phyloP scores from a whole-genome alignment of 2,329 filamentous ascomycete genomes.

The Sphaerulina musiva region DNA sequence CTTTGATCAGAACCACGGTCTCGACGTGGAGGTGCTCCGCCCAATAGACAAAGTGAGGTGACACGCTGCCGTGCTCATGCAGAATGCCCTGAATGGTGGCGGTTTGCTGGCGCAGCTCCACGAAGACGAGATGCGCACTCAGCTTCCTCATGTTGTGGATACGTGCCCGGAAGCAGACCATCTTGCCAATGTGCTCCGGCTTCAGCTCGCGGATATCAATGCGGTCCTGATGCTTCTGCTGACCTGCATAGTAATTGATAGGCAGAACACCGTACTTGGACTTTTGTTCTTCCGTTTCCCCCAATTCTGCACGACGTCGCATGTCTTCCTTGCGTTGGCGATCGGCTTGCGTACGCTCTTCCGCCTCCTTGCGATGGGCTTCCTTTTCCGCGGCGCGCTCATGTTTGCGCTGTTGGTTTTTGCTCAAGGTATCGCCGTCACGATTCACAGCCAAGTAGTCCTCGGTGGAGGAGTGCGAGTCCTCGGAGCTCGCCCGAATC shows the following conservation, averaged over 20 bases:
- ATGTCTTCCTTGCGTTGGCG: slow-evolving; percentile 44
- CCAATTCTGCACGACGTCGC: slow-evolving; percentile 43
- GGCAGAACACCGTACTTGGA: slow-evolving; percentile 53
- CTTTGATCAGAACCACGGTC: slow-evolving; percentile 69
- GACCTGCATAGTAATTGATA: slow-evolving; percentile 53
- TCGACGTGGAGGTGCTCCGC: slow-evolving; percentile 75
- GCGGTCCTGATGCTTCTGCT: slow-evolving; percentile 44
- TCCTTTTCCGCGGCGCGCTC: slow-evolving; percentile 42
- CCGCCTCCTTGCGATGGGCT: slow-evolving; percentile 39
- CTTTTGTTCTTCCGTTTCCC: slow-evolving; percentile 54
- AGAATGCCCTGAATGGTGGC: slow-evolving; percentile 80
- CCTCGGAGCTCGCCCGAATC: slow-evolving; percentile 26
- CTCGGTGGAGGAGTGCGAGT: slow-evolving; percentile 33
- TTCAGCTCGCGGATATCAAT: slow-evolving; percentile 48
- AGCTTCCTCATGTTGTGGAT: slow-evolving; percentile 75
- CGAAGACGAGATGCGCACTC: slow-evolving; percentile 74
- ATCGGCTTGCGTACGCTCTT: slow-evolving; percentile 41
- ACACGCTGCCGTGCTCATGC: slow-evolving; percentile 54
- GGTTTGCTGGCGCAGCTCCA: slow-evolving; percentile 78
- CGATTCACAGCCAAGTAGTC: slow-evolving; percentile 41
- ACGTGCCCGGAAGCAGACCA: slow-evolving; percentile 62
- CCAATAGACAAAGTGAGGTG: slow-evolving; percentile 76
- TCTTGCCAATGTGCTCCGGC: slow-evolving; percentile 49
- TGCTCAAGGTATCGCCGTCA: slow-evolving; percentile 46
- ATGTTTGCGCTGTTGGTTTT: slow-evolving; percentile 46